Conservation (phyloP, 306 rosid genomes). For the Acacia confusa region DNA sequence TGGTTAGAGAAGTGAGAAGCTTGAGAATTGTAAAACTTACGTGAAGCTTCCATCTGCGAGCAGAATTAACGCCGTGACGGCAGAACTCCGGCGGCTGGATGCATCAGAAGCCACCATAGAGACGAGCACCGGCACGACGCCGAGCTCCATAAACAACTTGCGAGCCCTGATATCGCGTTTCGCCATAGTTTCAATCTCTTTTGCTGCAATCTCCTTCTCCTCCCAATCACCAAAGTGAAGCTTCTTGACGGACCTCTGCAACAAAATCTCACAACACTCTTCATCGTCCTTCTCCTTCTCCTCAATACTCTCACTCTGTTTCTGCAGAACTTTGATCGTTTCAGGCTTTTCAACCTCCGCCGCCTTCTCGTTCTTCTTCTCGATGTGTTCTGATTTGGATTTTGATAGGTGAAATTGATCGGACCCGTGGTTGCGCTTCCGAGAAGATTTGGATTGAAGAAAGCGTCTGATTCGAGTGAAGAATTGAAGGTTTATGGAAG, state of each 20-base stretch:
- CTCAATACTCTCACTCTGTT: conserved; percentile 9
- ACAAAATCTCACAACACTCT: conserved; percentile 27
- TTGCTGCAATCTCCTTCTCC: conserved; percentile 68
- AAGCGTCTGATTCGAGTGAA: conserved; percentile 64
- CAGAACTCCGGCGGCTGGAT: conserved; percentile 36
- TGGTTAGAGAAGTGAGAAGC: background rate
- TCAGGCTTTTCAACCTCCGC: background rate
- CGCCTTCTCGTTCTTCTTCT: background rate
- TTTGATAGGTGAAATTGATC: conserved; percentile 21
- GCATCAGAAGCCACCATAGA: conserved; percentile 53
- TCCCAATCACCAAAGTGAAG: conserved; percentile 77
- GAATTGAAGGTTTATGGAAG: conserved; percentile 72
- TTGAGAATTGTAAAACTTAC: conserved; percentile 37
- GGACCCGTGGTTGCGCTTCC: conserved; percentile 33
- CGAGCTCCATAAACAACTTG: conserved; percentile 56
- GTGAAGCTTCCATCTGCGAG: conserved; percentile 56
- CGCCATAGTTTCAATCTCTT: conserved; percentile 48
- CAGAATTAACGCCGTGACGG: conserved; percentile 48
- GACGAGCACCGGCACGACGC: conserved; percentile 67
- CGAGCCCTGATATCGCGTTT: conserved; percentile 53
- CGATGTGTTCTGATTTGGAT: background rate
- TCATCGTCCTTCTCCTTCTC: conserved; percentile 2
- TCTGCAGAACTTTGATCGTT: conserved; percentile 18
- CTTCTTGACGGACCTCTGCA: conserved; percentile 66
- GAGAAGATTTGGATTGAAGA: conserved; percentile 58